Evolutionary conservation across 2,329 filamentous ascomycete species (phyloP).

Genomic region (Helotiales sp.): DNA sequence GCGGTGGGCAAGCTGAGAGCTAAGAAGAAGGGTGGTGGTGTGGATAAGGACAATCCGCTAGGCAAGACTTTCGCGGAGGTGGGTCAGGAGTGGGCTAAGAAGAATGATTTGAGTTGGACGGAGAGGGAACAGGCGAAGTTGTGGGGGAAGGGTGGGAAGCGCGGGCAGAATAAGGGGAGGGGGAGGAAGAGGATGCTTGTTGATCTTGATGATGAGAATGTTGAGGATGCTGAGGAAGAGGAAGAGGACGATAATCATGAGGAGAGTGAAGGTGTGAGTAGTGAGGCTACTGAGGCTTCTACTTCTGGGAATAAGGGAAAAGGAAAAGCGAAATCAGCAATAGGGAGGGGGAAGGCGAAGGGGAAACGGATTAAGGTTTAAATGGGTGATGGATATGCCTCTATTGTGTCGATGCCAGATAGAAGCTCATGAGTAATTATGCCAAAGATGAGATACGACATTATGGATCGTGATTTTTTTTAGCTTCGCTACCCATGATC

Average conservation of each 20-base stretch:
- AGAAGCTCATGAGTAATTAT: neutral
- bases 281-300: constrained; percentile 15
- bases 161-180: constrained; percentile 17
- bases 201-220: constrained; percentile 15
- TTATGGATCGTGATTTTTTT: neutral
- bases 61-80: constrained; percentile 41
- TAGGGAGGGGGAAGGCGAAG: constrained; percentile 17
- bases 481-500: neutral
- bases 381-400: neutral
- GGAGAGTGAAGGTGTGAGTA: constrained; percentile 23
- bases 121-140: constrained; percentile 35
- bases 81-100: constrained; percentile 42
- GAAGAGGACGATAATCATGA: constrained; percentile 18
- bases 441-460: neutral
- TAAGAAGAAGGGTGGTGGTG: constrained; percentile 44
- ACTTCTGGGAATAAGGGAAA: constrained; percentile 9
- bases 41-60: constrained; percentile 8
- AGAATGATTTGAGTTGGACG: constrained; percentile 41
- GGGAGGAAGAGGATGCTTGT: constrained; percentile 10
- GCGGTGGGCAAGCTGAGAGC: constrained; percentile 72
- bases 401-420: neutral
- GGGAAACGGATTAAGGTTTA: constrained; percentile 10
- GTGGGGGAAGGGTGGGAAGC: constrained; percentile 28
- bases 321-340: constrained; percentile 21
- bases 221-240: constrained; percentile 13